Base-by-base conservation (phyloP, 805 yeast genomes). In the Clavispora carvajalis region DNA sequence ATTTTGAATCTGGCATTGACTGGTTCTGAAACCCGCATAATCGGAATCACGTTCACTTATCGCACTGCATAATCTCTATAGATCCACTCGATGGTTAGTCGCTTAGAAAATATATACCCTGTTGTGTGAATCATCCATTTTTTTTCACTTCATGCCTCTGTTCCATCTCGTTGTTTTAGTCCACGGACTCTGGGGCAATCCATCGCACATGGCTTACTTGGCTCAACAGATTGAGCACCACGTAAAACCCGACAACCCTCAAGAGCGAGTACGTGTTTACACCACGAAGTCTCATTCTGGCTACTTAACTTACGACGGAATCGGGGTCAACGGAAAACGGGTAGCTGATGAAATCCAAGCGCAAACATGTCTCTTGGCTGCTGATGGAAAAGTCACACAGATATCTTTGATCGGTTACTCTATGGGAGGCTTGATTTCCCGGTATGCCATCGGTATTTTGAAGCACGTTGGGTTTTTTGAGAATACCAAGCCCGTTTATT, bases 371-470 rank as follows among this genome's bases (percentile, higher is more conserved):
- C 47, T 48, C 3, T 21, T 55, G 16, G 37, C 26, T 5, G 29
- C 31, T 1, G 45, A 37, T 9, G 33, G 31, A 7, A 49, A 44
- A 12, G 85, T 87, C 11, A 67, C 69, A 11, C 74, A 79, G 49
- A 74, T 90, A 39, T 84, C 95, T 41, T 67, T 90, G 33, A 73
- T 85, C 3, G 96, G 97, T 0, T 90, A 89, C 60, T 86, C 95
- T 0, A 65, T 90, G 44, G 96, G 97, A 21, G 97, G 97, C 0
- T 62, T 90, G 23, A 77, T 90, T 22, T 70, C 88, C 0, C 67
- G 97, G 39, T 90, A 85, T 57, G 80, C 88, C 18, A 70, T 89
- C 38, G 97, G 97, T 2, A 69, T 85, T 34, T 65, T 80, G 48
- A 68, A 77, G 50, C 68, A 71, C 31, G 71, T 71, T 42, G 73